Evolutionary conservation across 148 eudicot genomes (phyloP).

Genomic region (Salicornia ramosissima): DNA sequence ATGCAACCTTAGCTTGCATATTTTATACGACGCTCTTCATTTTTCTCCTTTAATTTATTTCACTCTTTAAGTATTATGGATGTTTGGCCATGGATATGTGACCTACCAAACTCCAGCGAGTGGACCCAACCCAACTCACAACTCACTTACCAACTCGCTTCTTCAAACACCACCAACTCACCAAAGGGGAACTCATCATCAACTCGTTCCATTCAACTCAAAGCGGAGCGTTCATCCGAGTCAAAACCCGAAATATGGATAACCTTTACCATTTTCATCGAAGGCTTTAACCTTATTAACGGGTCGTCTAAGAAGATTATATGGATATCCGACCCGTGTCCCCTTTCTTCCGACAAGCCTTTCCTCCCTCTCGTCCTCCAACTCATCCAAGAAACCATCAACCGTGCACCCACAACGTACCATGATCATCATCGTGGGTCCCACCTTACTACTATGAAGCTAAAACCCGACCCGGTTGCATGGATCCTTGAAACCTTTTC

Average conservation of each 20-base stretch:
- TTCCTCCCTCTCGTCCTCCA: conserved; percentile 73
- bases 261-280: conserved; percentile 43
- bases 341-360: conserved; percentile 46
- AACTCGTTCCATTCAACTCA: conserved; percentile 53
- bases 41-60: not conserved
- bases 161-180: conserved; percentile 19
- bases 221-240: conserved; percentile 39
- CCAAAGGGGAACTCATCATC: conserved; percentile 2
- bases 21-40: conserved; percentile 5
- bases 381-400: conserved; percentile 55
- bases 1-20: no score
- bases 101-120: conserved; percentile 51
- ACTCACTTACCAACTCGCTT: conserved; percentile 44
- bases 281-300: conserved; percentile 32
- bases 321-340: conserved; percentile 72
- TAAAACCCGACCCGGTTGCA: conserved; percentile 52
- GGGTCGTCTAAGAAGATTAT: conserved; percentile 25
- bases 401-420: conserved; percentile 49
- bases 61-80: conserved; percentile 45
- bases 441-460: conserved; percentile 30
- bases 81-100: conserved; percentile 85
- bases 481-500: conserved; percentile 69
- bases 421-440: conserved; percentile 44
- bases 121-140: conserved; percentile 49
- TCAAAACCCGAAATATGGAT: conserved; percentile 26